Evolutionary conservation across 2,329 filamentous ascomycete species (phyloP), one percentile per base, ranked within the genome.

Genomic region (Harringtonia aguacate): DNA sequence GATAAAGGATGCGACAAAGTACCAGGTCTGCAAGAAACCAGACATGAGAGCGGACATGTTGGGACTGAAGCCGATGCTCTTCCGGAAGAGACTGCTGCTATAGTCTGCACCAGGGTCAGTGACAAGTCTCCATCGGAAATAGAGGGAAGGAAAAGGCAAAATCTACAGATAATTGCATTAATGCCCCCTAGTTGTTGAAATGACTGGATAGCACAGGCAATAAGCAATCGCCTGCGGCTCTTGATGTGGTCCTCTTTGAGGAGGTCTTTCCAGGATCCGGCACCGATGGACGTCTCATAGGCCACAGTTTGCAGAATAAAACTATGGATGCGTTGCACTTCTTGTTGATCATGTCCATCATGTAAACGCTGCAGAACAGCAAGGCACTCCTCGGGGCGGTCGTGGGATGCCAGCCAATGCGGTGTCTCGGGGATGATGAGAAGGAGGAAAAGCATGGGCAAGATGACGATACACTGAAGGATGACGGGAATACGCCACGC

Each of bases 401-500:
- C 61, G 15, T 60, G 57, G 13, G 61, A 56, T 4, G 67, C 56
- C 4, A 66, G 58, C 60, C 63, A 69, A 46, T 67, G 67, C 1
- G 68, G 67, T 2, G 62, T 66, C 40, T 62, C 60, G 2, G 60
- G 60, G 15, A 61, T 52, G 45, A 53, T 48, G 41, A 58, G 34
- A 43, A 57, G 42, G 31, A 66, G 59, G 24, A 42, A 15, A n/a
- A 68, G 53, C 17, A 60, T 56, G 1, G 68, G 54, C 7, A 58
- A 42, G 2, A 62, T 61, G 9, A 65, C 62, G 13, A 67, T 52
- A 14, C 56, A 55, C 46, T 69, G 65, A 13, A 68, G 61, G 9
- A 58, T 58, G 14, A 69, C 58, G 0, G 66, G 66, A 35, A 69
- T 63, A 2, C 65, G 61, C 64, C 64, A 68, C 21, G n/a, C n/a